Evolutionary conservation across 331 rosid species (phyloP), one percentile per base, ranked within the genome.

Genomic region (Ulmus americana): DNA sequence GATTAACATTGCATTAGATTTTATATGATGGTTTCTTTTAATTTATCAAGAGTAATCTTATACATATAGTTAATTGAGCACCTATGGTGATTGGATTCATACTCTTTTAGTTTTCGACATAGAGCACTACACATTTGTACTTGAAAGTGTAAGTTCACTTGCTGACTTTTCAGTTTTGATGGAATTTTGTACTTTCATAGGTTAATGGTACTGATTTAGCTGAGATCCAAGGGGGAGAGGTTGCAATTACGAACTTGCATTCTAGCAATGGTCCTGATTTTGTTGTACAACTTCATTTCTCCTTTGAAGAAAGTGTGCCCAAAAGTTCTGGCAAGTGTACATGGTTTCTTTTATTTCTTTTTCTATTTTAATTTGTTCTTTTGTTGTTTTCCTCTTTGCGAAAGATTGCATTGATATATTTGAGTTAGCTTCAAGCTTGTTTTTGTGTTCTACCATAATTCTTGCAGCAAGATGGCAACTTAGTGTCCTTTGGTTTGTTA

Each of bases 261-360:
- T 86, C 94, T 47, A 74, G 85, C 80, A 79, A 83, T 70, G 95
- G 90, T 38, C 84, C 85, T 14, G 77, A 81, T 40, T 83, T 86
- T 81, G 77, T 81, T 75, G 58, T 81, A 11, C 84, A 81, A 59
- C 81, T 86, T 75, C 85, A 10, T 62, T 68, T 86, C 70, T 75
- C 47, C 13, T 15, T 7, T 13, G 15, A 64, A 6, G 52, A 55
- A 9, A 38, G 7, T 65, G 69, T 51, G 46, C 41, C 53, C 45
- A 71, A 43, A 58, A 66, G 67, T 67, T 59, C 61, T 39, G 61
- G 85, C 67, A 45, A 55, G 20, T 42, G 16, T 8, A 14, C 45
- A 11, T 6, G 15, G 7, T 11, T 55, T 39, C 28, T 0, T 49
- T 65, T 39, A 8, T 22, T 45, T 16, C 22, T 20, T 45, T 8